Conservation (phyloP, 768 basidiomycete genomes). For the Phylloporus sp. region DNA sequence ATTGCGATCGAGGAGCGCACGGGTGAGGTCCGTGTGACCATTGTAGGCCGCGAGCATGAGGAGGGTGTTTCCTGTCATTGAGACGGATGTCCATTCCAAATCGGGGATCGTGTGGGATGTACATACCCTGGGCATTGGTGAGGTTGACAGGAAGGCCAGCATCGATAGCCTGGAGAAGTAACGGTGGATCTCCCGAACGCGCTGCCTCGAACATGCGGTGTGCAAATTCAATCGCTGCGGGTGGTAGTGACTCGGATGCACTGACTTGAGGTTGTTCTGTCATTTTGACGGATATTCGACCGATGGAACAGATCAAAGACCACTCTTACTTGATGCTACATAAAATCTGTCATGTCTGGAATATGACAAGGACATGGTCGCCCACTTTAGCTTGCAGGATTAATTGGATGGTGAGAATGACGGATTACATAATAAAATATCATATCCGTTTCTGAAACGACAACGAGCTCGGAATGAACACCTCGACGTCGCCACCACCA, state of each 20-base stretch:
- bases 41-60: conserved; percentile 77
- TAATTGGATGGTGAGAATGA: too few species aligned
- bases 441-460: not conserved
- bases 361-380: too few species aligned
- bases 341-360: too few species aligned
- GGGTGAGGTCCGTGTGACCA: conserved; percentile 54
- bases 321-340: too few species aligned
- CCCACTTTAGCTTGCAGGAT: too few species aligned
- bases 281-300: too few species aligned
- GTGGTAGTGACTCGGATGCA: conserved; percentile 30
- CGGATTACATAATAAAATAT: not conserved
- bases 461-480: not conserved
- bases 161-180: conserved; percentile 59
- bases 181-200: conserved; percentile 48
- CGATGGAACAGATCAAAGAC: too few species aligned
- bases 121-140: conserved; percentile 64
- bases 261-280: not conserved
- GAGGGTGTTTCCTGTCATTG: conserved; percentile 70
- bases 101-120: too few species aligned
- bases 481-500: conserved; percentile 15
- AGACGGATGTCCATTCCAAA: too few species aligned
- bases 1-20: conserved; percentile 49
- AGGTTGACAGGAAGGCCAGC: conserved; percentile 70
- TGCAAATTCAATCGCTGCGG: conserved; percentile 47
- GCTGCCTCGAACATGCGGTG: conserved; percentile 75